Percentiles rank a stretch among this genome's conserved stretches.
phyloP scores from a whole-genome alignment of 768 basidiomycete genomes.

The Russula sp. region DNA sequence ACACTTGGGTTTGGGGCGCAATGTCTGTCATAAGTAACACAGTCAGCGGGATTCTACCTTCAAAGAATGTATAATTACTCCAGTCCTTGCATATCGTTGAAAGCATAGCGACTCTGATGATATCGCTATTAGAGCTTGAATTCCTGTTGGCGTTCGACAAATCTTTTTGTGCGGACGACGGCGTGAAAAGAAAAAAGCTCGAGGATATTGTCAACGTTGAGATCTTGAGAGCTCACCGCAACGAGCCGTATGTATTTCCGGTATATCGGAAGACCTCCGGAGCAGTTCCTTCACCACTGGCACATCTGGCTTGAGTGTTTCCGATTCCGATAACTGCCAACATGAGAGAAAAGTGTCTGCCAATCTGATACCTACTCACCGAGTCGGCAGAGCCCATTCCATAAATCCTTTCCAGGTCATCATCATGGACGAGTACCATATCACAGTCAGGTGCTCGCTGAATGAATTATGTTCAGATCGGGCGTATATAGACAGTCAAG shows the following conservation, averaged over 20 bases:
- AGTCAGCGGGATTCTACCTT: too few relatives aligned
- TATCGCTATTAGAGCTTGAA: too few relatives aligned
- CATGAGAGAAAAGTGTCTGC: background rate
- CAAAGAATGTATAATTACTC: too few relatives aligned
- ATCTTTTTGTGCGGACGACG: background rate
- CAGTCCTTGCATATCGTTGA: too few relatives aligned
- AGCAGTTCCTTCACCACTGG: background rate
- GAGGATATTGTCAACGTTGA: too few relatives aligned
- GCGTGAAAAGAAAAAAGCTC: too few relatives aligned
- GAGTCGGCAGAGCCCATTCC: background rate
- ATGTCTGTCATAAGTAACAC: too few relatives aligned
- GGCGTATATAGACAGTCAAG: background rate
- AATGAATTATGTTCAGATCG: background rate
- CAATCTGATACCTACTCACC: background rate
- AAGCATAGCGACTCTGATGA: too few relatives aligned
- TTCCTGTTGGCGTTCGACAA: too few relatives aligned
- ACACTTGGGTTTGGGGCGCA: too few relatives aligned
- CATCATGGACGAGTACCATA: slow-evolving; percentile 2
- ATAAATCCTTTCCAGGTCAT: background rate
- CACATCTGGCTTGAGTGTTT: background rate
- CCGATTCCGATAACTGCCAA: background rate
- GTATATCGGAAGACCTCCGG: background rate
- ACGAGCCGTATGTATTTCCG: background rate
- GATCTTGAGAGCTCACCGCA: background rate
- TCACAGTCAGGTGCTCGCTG: background rate